Evolutionary conservation across 768 basidiomycete genomes (phyloP).

Genomic region (Lactifluus subvellereus): DNA sequence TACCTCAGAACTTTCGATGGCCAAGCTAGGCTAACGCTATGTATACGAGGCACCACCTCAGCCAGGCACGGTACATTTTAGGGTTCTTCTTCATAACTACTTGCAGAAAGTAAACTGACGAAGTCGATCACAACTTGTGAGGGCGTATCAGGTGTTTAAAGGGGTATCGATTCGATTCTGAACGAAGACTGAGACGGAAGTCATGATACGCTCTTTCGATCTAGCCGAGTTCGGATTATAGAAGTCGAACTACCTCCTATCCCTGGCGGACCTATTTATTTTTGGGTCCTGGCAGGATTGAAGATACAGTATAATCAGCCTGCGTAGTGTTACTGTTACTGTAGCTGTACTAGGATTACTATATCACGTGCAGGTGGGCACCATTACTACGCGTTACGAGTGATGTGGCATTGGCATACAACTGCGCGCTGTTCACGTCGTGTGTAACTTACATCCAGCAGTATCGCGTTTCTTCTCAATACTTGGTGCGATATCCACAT

Average conservation of each 20-base stretch:
- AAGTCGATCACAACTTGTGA: background rate
- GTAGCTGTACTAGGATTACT: no score
- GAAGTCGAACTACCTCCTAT: background rate
- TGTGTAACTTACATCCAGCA: background rate
- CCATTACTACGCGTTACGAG: no score
- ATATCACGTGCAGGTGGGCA: no score
- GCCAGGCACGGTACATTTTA: background rate
- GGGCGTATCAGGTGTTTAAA: no score
- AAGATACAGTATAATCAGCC: no score
- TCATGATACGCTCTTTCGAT: background rate
- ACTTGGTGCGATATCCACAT: background rate
- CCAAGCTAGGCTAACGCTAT: conserved; percentile 31
- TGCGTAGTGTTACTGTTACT: no score
- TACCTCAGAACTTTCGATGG: conserved; percentile 38
- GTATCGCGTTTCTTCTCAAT: background rate
- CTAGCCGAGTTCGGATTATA: background rate
- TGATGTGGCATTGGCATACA: background rate
- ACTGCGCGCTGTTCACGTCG: background rate
- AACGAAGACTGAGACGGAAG: background rate
- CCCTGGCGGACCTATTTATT: background rate
- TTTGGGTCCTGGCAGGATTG: no score
- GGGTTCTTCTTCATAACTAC: background rate
- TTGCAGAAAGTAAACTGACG: background rate
- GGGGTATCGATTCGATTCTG: background rate
- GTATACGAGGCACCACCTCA: background rate